These are phyloP conservation scores for Metschnikowia proteae DNA, from an alignment of 805 yeast genomes.

Conservation along the genomic window DNA sequence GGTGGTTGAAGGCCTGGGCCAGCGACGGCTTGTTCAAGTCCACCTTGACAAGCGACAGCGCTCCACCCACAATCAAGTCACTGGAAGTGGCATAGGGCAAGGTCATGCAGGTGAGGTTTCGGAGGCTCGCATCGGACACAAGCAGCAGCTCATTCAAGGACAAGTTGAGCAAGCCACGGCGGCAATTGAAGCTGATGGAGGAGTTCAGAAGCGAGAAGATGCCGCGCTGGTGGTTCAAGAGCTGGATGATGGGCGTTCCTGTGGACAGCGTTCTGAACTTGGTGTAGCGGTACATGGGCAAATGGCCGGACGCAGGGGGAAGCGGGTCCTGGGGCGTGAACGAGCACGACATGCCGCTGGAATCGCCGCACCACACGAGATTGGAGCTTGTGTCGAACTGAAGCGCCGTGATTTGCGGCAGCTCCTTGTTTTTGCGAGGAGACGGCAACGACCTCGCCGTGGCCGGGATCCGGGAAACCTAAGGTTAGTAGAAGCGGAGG, in stretches of 20 bases:
- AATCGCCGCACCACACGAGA: slow-evolving; percentile 81
- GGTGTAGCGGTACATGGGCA: slow-evolving; percentile 35
- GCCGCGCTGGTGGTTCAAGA: slow-evolving; percentile 31
- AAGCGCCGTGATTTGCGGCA: slow-evolving; percentile 25
- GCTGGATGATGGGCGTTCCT: slow-evolving; percentile 24
- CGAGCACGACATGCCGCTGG: slow-evolving; percentile 46
- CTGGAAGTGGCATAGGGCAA: slow-evolving; percentile 27
- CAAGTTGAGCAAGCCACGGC: slow-evolving; percentile 30
- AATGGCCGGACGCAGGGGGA: slow-evolving; percentile 9
- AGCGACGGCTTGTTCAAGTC: slow-evolving; percentile 31
- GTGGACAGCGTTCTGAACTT: slow-evolving; percentile 26
- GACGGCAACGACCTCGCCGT: slow-evolving; percentile 11
- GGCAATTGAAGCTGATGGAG: slow-evolving; percentile 31
- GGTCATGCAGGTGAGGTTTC: slow-evolving; percentile 30
- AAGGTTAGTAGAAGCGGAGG: slow-evolving; percentile 13
- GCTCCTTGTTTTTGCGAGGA: slow-evolving; percentile 6
- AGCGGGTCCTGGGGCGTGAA: slow-evolving; percentile 23
- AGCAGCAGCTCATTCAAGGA: slow-evolving; percentile 13
- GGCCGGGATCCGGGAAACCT: slow-evolving; percentile 32
- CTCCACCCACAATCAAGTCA: slow-evolving; percentile 30
- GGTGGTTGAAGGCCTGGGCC: slow-evolving; percentile 33
- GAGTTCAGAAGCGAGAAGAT: slow-evolving; percentile 31
- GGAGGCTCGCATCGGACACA: slow-evolving; percentile 12
- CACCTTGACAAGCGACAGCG: slow-evolving; percentile 26
- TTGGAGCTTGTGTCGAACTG: slow-evolving; percentile 70